These are phyloP conservation scores for Elongisporangium anandrum DNA, from an alignment of 352 stramenopile genomes.

Conservation along the genomic window DNA sequence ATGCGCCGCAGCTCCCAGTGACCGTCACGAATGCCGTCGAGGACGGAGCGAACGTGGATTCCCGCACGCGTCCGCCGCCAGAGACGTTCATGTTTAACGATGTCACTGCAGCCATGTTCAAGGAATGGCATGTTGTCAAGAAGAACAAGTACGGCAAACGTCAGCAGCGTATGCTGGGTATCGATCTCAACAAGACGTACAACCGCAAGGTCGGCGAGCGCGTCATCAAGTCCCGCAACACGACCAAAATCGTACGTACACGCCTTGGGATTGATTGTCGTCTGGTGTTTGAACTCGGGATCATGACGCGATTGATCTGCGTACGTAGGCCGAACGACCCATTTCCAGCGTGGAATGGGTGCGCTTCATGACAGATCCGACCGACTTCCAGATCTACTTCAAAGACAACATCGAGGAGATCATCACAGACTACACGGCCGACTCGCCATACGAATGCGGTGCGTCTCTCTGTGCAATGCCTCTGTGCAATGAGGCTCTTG, in stretches of 20 bases:
- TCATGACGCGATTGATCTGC: not conserved
- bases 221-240: slow-evolving; percentile 86
- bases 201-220: slow-evolving; percentile 88
- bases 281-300: not conserved
- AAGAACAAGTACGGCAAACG: slow-evolving; percentile 91
- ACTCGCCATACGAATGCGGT: slow-evolving; percentile 88
- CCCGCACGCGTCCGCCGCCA: slow-evolving; percentile 60
- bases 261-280: too few relatives aligned
- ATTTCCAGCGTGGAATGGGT: slow-evolving; percentile 86
- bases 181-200: slow-evolving; percentile 88
- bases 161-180: slow-evolving; percentile 84
- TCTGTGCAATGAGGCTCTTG: not conserved
- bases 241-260: slow-evolving; percentile 83
- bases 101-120: slow-evolving; percentile 87
- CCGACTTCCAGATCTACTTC: slow-evolving; percentile 88
- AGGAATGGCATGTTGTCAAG: slow-evolving; percentile 89
- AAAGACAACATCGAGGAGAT: slow-evolving; percentile 87
- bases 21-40: slow-evolving; percentile 63
- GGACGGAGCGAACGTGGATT: slow-evolving; percentile 62
- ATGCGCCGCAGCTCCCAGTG: slow-evolving; percentile 71
- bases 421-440: slow-evolving; percentile 85
- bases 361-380: slow-evolving; percentile 81
- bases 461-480: slow-evolving; percentile 7
- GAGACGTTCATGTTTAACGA: slow-evolving; percentile 92
- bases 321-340: slow-evolving; percentile 64